Conservation (phyloP, 1,139 yeast genomes). For the Kodamaea fungicola region DNA sequence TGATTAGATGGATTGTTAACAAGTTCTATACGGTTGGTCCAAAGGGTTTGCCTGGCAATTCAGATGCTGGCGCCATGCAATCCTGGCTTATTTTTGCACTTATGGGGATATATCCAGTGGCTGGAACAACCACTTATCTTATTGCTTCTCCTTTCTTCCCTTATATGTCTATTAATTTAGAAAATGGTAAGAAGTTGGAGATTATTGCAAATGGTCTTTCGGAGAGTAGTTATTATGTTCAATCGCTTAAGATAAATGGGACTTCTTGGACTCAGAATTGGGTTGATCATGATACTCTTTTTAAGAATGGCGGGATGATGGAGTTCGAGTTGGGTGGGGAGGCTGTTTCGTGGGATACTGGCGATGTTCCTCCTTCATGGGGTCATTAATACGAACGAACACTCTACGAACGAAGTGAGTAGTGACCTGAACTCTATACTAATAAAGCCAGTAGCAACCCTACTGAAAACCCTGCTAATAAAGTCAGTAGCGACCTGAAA, state of each 20-base stretch:
- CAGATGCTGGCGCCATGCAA: conserved; percentile 42
- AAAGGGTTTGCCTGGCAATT: conserved; percentile 34
- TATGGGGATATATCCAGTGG: conserved; percentile 34
- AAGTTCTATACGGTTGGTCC: conserved; percentile 23
- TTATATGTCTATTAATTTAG: conserved; percentile 20
- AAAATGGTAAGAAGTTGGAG: conserved; percentile 22
- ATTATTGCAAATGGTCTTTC: conserved; percentile 26
- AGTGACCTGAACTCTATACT: too few species aligned
- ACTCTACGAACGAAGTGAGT: background rate
- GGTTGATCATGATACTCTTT: conserved; percentile 31
- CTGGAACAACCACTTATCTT: conserved; percentile 36
- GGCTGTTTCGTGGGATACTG: conserved; percentile 24
- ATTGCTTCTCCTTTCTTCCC: conserved; percentile 32
- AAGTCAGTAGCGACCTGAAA: too few species aligned
- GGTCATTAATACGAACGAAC: too few species aligned
- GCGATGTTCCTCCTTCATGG: conserved; percentile 24
- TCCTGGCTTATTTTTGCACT: conserved; percentile 35
- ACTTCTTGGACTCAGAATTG: conserved; percentile 24
- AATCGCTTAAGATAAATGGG: conserved; percentile 29
- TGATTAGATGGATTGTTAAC: conserved; percentile 27
- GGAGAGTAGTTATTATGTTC: conserved; percentile 21
- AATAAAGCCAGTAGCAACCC: too few species aligned
- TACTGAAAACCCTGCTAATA: too few species aligned
- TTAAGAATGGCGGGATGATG: conserved; percentile 25
- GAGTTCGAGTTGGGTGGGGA: conserved; percentile 24